Base-by-base conservation (phyloP, 1,284 basidiomycete genomes). In the Cerrena zonata region DNA sequence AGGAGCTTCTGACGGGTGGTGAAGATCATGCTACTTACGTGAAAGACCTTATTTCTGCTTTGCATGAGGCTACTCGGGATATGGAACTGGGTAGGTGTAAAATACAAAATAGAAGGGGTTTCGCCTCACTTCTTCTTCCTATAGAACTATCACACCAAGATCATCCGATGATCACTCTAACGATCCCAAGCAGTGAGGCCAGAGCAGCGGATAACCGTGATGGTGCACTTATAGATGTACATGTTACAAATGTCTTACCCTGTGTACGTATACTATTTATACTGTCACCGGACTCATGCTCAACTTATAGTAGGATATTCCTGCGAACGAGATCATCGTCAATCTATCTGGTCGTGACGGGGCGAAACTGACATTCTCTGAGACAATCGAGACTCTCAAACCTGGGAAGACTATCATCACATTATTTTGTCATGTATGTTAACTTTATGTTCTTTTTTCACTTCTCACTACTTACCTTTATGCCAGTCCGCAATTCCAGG, bases 341-440 rank as follows among this genome's bases (percentile, higher is more conserved):
- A 66, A 65, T 11, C 65, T 85, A 15, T 60, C 66, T 23, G 86
- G 86, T 10, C 72, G 76, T 51, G 84, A 87, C 49, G 68, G 70
- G 2, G 79, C 80, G 51, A 74, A 72, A 46, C 67, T 84, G 44
- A 73, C 65, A 54, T 87, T 82, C 61, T 61, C 66, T 1, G 59
- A 69, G 10, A 56, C 64, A 11, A 57, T 68, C 0, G 58, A 70
- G 12, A 63, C 59, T 7, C 62, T 87, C 15, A 57, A 65, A 1
- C 69, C 84, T 0, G 89, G 89, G 11, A 68, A 69, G 41, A 81
- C 77, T n/a, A 57, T 62, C 1, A 55, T 86, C 34, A 74, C 69
- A 0, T 61, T 90, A 38, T 84, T 80, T 58, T 91, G 84, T 57
- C 77, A 85, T 10, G 90, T 91, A 64, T 56, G 82, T 69, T 13